Evolutionary conservation across 129 eudicot species (phyloP).

Genomic region (Chrysanthemum lavandulifolium): DNA sequence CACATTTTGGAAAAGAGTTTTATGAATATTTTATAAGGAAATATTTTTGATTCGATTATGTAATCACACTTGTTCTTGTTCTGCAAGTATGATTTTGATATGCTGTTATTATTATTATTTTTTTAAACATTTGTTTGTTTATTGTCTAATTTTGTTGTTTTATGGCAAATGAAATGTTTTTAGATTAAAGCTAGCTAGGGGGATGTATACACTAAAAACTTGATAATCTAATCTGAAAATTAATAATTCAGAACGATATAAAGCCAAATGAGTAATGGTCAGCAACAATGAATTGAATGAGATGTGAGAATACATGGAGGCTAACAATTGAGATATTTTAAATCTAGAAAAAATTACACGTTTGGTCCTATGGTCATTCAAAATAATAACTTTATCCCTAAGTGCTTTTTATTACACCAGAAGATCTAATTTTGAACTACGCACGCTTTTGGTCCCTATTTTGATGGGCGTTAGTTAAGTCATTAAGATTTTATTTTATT

Average conservation of each 20-base stretch:
- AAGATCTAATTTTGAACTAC: no score
- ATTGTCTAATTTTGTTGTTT: not conserved
- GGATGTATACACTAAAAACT: not conserved
- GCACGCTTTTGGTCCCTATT: no score
- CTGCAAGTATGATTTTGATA: not conserved
- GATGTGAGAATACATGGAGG: not conserved
- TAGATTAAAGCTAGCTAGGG: not conserved
- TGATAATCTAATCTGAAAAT: not conserved
- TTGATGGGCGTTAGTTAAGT: no score
- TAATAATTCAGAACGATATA: not conserved
- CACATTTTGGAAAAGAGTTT: conserved; percentile 20
- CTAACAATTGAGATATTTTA: not conserved
- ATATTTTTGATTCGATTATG: not conserved
- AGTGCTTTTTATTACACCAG: no score
- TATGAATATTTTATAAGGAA: not conserved
- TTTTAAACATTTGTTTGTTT: not conserved
- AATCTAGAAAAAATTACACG: no score
- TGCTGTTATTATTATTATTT: no score
- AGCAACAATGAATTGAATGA: not conserved
- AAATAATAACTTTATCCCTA: no score
- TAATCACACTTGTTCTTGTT: not conserved
- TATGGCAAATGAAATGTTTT: not conserved
- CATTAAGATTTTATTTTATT: no score
- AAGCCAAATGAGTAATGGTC: not conserved
- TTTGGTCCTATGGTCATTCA: no score